These are phyloP conservation scores for Phyllosticta capitalensis DNA, from an alignment of 2,329 filamentous ascomycete species.

Conservation along the genomic window DNA sequence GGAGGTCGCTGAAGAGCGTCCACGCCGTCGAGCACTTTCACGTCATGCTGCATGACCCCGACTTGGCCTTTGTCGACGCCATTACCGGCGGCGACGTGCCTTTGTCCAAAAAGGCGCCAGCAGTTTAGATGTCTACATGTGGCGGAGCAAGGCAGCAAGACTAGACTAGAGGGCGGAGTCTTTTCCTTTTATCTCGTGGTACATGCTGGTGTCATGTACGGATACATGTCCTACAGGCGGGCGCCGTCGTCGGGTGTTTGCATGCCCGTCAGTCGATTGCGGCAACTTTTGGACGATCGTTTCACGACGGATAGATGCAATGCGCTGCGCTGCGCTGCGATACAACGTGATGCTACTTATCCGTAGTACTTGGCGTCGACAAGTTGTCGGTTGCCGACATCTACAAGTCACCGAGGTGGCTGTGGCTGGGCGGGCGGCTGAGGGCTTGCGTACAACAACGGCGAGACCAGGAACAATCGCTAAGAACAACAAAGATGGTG, in stretches of 20 bases:
- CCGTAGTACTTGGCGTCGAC: too few relatives aligned
- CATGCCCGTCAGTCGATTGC: not conserved
- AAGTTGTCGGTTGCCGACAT: not conserved
- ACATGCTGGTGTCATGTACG: too few relatives aligned
- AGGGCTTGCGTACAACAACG: too few relatives aligned
- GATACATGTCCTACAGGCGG: too few relatives aligned
- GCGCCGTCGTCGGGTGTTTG: not conserved
- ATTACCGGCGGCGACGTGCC: constrained; percentile 69
- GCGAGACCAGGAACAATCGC: not conserved
- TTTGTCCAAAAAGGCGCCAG: constrained; percentile 28
- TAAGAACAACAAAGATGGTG: not conserved
- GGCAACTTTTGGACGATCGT: not conserved
- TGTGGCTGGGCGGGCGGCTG: too few relatives aligned
- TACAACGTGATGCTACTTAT: too few relatives aligned
- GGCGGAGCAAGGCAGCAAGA: not conserved
- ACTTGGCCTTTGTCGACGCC: constrained; percentile 55
- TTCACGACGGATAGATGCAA: too few relatives aligned
- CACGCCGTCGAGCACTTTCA: constrained; percentile 89
- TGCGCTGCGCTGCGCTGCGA: too few relatives aligned
- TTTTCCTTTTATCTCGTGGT: too few relatives aligned
- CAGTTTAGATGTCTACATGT: not conserved
- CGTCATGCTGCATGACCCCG: constrained; percentile 76
- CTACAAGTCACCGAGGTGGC: not conserved
- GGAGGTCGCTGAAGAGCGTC: constrained; percentile 74
- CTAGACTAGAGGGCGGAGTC: too few relatives aligned